phyloP scores from a whole-genome alignment of 2,329 filamentous ascomycete genomes.

The Penicillium sp. region DNA sequence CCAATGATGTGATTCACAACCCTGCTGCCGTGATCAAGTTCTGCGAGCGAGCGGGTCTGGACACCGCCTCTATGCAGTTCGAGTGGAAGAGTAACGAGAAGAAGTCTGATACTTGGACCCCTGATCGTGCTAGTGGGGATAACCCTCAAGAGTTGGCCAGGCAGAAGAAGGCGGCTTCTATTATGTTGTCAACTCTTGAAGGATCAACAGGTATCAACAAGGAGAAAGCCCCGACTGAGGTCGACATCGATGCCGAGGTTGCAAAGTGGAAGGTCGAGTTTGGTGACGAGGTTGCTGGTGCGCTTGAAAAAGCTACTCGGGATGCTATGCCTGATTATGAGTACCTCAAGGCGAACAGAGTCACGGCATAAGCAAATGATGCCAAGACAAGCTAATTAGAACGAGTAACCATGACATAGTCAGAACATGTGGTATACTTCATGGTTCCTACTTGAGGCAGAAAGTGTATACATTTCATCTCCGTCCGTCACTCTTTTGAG shows the following conservation, averaged over 20 bases:
- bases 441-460: no score
- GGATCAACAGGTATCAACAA: slow-evolving; percentile 36
- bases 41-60: slow-evolving; percentile 32
- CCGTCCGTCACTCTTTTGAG: no score
- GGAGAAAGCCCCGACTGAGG: slow-evolving; percentile 27
- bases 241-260: slow-evolving; percentile 32
- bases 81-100: slow-evolving; percentile 30
- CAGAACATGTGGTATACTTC: no score
- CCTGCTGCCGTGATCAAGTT: slow-evolving; percentile 27
- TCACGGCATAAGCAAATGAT: slow-evolving; percentile 9
- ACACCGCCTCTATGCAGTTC: slow-evolving; percentile 29
- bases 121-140: neutral
- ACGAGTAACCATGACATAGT: no score
- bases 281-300: slow-evolving; percentile 27
- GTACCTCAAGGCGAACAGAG: slow-evolving; percentile 32
- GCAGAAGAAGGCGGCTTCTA: neutral
- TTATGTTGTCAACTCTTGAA: slow-evolving; percentile 33
- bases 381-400: no score
- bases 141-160: neutral
- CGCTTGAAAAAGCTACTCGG: slow-evolving; percentile 29
- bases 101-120: slow-evolving; percentile 4
- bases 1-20: slow-evolving; percentile 39
- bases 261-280: slow-evolving; percentile 41
- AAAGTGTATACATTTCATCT: no score
- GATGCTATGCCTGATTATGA: slow-evolving; percentile 44